Evolutionary conservation across 305 asterid species (phyloP), one percentile per base, ranked within the genome.

Genomic region (Fraxinus sp.): DNA sequence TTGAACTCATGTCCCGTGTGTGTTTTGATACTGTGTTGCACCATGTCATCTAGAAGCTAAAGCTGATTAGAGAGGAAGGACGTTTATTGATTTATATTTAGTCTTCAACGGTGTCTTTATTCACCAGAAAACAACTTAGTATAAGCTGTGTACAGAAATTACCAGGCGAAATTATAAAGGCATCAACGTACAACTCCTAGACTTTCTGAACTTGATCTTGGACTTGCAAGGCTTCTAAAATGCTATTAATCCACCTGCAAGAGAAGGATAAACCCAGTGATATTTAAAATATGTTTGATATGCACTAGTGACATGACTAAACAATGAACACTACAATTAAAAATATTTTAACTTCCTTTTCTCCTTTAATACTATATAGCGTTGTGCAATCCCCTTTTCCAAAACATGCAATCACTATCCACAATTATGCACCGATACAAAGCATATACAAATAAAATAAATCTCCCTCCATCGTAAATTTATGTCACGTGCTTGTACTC

Each of bases 211-310:
- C 84, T 89, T 82, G 90, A 81, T 85, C 87, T 35, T 88, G 86
- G 71, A 84, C 89, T 78, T 82, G 78, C 78, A 92, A 82, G 83
- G 95, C 97, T 85, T 91, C 93, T 70, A 88, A 76, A 83, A 93
- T 85, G 78, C 94, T 86, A 68, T 84, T 86, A 78, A 91, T 90
- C 97, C 95, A 93, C 88, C 97, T 92, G 92, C 81, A 80, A 73
- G 35, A 72, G 33, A 44, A 71, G 35, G 26, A 46, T 55, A 72
- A 71, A 80, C 59, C 24, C 39, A 73, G 41, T 30, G 39, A 70
- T 70, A 9, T 3, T 66, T 28, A 70, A 16, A 28, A 11, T 18
- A 1, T 14, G 41, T 70, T 70, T 70, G 41, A 5, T 28, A 14
- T 26, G 75, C 71, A 62, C 32, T 62, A 7, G 16, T 20, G 68